phyloP scores from a whole-genome alignment of 176 grass and related monocot species.

The Secale cereale region DNA sequence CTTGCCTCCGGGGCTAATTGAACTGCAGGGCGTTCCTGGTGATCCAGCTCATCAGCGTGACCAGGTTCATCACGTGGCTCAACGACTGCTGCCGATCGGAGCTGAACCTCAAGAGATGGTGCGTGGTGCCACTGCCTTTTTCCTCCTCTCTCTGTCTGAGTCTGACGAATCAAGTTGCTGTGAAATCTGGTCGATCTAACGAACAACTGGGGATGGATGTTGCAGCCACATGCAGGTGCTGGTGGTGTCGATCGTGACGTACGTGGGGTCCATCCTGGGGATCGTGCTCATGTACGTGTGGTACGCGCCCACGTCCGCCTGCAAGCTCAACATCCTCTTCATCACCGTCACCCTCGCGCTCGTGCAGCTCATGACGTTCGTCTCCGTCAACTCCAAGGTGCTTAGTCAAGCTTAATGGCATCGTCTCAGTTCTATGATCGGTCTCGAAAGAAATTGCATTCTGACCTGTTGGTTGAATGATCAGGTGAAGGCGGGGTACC shows the following conservation, averaged over 20 bases:
- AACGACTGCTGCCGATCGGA: slow-evolving; percentile 84
- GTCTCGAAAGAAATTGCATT: neutral
- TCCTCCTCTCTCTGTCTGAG: neutral
- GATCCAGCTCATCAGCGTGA: slow-evolving; percentile 90
- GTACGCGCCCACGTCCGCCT: slow-evolving; percentile 61
- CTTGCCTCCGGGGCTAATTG: neutral
- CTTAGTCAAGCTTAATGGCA: no score
- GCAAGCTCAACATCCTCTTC: slow-evolving; percentile 82
- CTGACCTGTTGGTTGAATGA: neutral
- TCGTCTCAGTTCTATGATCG: neutral
- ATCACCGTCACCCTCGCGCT: slow-evolving; percentile 85
- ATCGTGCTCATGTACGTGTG: slow-evolving; percentile 82
- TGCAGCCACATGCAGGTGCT: slow-evolving; percentile 72
- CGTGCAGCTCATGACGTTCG: slow-evolving; percentile 65
- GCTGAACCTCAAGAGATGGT: slow-evolving; percentile 73
- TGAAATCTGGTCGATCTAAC: neutral
- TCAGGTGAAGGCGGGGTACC: slow-evolving; percentile 78
- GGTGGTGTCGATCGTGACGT: slow-evolving; percentile 47
- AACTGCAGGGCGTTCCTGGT: slow-evolving; percentile 71
- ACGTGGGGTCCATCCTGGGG: slow-evolving; percentile 66
- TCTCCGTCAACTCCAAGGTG: slow-evolving; percentile 76
- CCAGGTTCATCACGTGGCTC: slow-evolving; percentile 88
- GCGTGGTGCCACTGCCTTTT: neutral
- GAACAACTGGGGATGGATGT: neutral
- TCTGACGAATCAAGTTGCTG: slow-evolving; percentile 8